These are phyloP conservation scores for Mallotus japonicus DNA, from an alignment of 441 rosid species.

Conservation along the genomic window DNA sequence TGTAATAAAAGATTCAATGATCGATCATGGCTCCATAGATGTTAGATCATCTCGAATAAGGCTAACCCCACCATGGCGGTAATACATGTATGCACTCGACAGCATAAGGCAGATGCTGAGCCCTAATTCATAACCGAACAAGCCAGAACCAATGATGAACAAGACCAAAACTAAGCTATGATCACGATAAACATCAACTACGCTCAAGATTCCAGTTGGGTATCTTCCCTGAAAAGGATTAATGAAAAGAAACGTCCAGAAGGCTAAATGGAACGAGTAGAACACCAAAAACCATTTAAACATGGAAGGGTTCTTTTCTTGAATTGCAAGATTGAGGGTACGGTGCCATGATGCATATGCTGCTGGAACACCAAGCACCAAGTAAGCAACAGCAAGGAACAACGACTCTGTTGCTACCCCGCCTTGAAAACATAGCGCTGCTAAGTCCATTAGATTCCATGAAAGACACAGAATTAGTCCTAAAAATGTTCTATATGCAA, in stretches of 20 bases:
- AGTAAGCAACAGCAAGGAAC: constrained; percentile 10
- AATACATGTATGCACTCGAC: background rate
- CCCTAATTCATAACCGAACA: background rate
- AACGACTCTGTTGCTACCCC: background rate
- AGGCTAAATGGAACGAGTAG: background rate
- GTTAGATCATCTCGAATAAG: constrained; percentile 1
- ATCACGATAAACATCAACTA: background rate
- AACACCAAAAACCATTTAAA: background rate
- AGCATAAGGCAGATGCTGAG: background rate
- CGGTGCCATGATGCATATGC: background rate
- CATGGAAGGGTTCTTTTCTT: background rate
- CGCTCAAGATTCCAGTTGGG: background rate
- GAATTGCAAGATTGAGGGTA: background rate
- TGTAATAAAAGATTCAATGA: background rate
- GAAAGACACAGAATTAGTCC: background rate
- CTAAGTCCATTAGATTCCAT: background rate
- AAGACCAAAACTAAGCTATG: background rate
- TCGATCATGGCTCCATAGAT: background rate
- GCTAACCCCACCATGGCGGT: constrained; percentile 2
- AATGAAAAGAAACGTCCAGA: background rate
- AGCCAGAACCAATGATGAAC: background rate
- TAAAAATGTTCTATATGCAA: background rate
- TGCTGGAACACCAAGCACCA: background rate
- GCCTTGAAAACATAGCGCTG: background rate
- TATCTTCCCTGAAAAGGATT: background rate